Base-by-base conservation (phyloP, 2,329 filamentous ascomycete species). In the Stachybotrys chartarum region DNA sequence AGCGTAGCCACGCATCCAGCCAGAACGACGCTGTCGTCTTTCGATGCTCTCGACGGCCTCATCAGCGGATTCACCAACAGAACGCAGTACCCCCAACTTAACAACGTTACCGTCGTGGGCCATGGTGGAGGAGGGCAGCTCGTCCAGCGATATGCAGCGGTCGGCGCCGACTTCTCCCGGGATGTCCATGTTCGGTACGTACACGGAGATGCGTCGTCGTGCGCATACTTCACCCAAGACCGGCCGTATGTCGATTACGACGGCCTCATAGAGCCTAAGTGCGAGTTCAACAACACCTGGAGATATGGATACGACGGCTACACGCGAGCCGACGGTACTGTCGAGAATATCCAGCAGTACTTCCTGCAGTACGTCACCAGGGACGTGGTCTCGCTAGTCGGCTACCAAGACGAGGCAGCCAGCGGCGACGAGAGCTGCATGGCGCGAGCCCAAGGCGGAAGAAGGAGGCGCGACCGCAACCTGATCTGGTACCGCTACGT, bases 161-260 rank as follows among this genome's bases (percentile, higher is more conserved):
- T 57, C 7, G 57, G 44, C 5, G 30, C 17, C n/a, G 46, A 55
- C n/a, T 17, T 54, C 3, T 42, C 52, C 6, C 11, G 17, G 6
- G 52, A 50, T n/a, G 31, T 57, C 24, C 57, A 58, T 49, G 53
- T 58, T 32, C 57, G 57, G 12, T 58, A 56, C 30, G 48, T 58
- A 16, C 57, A 58, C 44, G 55, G 57, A 17, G 57, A 58, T 32
- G 30, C 55, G 17, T 58, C 57, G 5, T 56, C 57, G 7, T 55
- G 55, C 18, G 55, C 50, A 16, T 58, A 58, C 46, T 58, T 54
- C n/a, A 58, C 55, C 11, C 30, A 50, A 30, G 60, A 59, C 12
- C 44, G 56, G 7, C 46, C 54, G 12, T 51, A 52, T 52, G 10
- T 14, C 10, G 18, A 4, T 2, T 3, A 47, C n/a, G 6, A 10